phyloP scores from a whole-genome alignment of 1,284 basidiomycete species.

The Porphyrellus sp. region DNA sequence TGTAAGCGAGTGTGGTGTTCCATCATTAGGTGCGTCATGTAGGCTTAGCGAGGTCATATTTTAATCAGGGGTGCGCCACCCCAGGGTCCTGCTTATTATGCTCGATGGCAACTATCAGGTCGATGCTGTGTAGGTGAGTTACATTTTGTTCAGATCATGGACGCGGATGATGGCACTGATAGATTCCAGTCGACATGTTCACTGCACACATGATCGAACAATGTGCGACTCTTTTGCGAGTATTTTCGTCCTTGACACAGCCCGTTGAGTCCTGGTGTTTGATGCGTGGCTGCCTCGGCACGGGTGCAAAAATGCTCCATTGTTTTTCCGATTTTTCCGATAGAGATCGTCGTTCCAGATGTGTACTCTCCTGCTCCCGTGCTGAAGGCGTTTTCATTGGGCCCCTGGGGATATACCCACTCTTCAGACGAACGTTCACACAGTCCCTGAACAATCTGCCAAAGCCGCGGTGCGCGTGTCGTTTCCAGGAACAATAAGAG shows the following conservation, averaged over 20 bases:
- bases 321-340: background rate
- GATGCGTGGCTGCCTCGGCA: too few species aligned
- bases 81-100: too few species aligned
- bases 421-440: background rate
- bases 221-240: background rate
- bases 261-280: background rate
- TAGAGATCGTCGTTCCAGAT: background rate
- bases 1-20: background rate
- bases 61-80: too few species aligned
- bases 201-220: too few species aligned
- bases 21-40: background rate
- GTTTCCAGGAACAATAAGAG: background rate
- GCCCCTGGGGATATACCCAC: background rate
- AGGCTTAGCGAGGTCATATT: background rate
- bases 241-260: background rate
- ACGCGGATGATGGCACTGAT: background rate
- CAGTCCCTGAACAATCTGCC: background rate
- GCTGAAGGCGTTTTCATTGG: background rate
- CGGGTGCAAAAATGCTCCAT: background rate
- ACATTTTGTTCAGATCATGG: background rate
- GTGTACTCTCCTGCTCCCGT: too few species aligned
- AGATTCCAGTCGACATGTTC: background rate
- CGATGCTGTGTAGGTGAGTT: background rate
- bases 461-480: background rate
- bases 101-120: background rate